Conservation (phyloP, 495 filamentous ascomycete genomes). For the Lepidopterella palustris region DNA sequence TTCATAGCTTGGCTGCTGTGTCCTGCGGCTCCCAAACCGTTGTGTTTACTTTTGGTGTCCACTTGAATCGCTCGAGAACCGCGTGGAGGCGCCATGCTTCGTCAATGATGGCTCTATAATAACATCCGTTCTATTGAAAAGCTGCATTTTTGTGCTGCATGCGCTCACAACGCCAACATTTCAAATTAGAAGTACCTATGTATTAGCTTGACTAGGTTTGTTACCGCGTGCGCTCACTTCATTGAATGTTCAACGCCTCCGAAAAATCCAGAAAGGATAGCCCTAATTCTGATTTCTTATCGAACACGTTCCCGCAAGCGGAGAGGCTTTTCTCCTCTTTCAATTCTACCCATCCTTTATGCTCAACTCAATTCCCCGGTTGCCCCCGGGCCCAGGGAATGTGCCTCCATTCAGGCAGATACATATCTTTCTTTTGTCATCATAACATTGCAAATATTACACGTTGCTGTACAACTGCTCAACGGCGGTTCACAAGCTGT, state of each 20-base stretch:
- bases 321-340: background rate
- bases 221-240: background rate
- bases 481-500: background rate
- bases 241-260: background rate
- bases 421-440: background rate
- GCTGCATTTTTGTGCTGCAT: background rate
- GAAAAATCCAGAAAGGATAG: background rate
- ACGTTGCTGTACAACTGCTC: background rate
- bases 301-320: background rate
- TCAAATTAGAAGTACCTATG: background rate
- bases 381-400: background rate
- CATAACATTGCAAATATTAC: background rate
- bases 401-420: background rate
- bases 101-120: background rate
- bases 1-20: background rate
- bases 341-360: background rate
- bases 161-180: background rate
- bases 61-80: too few species aligned
- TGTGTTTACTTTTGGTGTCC: too few species aligned
- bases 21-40: background rate
- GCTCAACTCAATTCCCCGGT: background rate
- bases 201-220: background rate
- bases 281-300: background rate
- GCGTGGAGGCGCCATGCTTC: background rate
- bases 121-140: background rate